Percentiles rank a stretch among this genome's conserved stretches.
Evolutionary conservation across 345 rosid species (phyloP).

Genomic region (Balakata baccata): DNA sequence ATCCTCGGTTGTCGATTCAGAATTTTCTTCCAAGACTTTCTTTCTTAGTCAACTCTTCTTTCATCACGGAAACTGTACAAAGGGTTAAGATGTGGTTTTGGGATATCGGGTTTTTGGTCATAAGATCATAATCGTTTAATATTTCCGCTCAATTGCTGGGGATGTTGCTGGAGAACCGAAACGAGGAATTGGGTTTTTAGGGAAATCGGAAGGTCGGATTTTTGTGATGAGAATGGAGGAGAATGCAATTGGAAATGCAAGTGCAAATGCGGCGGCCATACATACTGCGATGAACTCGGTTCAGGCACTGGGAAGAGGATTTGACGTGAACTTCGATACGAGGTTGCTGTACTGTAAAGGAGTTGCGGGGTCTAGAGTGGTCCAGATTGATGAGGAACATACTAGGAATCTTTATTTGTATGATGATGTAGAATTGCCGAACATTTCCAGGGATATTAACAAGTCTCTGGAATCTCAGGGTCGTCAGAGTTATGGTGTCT

Average conservation of each 20-base stretch:
- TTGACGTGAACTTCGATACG: constrained; percentile 67
- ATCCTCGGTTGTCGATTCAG: not conserved
- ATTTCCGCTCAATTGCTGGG: not conserved
- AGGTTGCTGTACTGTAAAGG: constrained; percentile 76
- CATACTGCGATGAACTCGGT: constrained; percentile 60
- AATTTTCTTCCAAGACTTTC: constrained; percentile 1
- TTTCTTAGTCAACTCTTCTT: not conserved
- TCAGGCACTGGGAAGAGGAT: constrained; percentile 68
- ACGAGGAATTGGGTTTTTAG: not conserved
- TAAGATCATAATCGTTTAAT: not conserved
- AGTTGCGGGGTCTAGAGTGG: constrained; percentile 45
- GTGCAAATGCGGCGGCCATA: constrained; percentile 40
- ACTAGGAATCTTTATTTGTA: constrained; percentile 43
- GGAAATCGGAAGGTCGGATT: not conserved
- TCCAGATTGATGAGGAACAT: constrained; percentile 57
- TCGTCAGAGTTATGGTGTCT: constrained; percentile 51
- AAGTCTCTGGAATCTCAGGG: constrained; percentile 31
- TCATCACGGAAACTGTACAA: not conserved
- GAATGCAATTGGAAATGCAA: not conserved
- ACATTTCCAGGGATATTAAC: constrained; percentile 54
- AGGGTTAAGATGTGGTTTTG: not conserved
- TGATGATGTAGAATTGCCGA: constrained; percentile 37
- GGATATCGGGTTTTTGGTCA: not conserved
- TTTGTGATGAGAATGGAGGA: constrained; percentile 27
- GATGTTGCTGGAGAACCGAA: not conserved